Evolutionary conservation across 2,329 filamentous ascomycete species (phyloP).

Genomic region (Talaromyces islandicus): DNA sequence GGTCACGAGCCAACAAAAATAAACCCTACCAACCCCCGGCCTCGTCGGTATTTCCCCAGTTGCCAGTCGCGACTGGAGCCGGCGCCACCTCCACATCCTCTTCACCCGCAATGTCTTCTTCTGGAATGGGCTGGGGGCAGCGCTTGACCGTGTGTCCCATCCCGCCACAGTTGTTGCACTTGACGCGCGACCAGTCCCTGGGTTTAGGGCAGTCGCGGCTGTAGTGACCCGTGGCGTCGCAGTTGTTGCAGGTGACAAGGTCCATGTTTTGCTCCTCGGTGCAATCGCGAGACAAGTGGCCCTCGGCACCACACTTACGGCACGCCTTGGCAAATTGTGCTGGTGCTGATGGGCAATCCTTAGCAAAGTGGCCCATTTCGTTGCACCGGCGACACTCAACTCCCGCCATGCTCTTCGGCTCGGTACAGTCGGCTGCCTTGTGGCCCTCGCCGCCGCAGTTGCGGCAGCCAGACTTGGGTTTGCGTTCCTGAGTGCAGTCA

Average conservation of each 20-base stretch:
- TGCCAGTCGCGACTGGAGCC: neutral
- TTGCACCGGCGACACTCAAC: conserved; percentile 42
- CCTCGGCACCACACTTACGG: conserved; percentile 41
- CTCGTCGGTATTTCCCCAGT: neutral
- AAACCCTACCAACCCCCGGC: neutral
- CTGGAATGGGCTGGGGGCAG: conserved; percentile 25
- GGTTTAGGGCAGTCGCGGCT: conserved; percentile 39
- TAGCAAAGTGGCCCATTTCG: conserved; percentile 41
- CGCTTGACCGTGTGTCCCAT: conserved; percentile 39
- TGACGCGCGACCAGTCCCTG: conserved; percentile 38
- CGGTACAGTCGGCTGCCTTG: conserved; percentile 43
- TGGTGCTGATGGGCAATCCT: conserved; percentile 37
- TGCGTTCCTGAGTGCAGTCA: conserved; percentile 38
- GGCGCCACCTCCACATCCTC: neutral
- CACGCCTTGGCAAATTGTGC: conserved; percentile 29
- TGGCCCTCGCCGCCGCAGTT: conserved; percentile 48
- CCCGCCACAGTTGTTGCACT: conserved; percentile 40
- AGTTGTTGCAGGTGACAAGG: conserved; percentile 41
- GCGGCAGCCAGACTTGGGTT: conserved; percentile 40
- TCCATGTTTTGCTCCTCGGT: conserved; percentile 36
- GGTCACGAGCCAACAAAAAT: neutral
- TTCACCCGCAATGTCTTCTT: conserved; percentile 13
- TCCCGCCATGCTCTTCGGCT: conserved; percentile 37
- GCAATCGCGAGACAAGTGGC: conserved; percentile 39
- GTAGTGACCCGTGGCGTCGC: conserved; percentile 40